Percentiles rank a stretch among this genome's conserved stretches.
Evolutionary conservation across 2,329 filamentous ascomycete species (phyloP).

Genomic region (Bipolaris bicolor): DNA sequence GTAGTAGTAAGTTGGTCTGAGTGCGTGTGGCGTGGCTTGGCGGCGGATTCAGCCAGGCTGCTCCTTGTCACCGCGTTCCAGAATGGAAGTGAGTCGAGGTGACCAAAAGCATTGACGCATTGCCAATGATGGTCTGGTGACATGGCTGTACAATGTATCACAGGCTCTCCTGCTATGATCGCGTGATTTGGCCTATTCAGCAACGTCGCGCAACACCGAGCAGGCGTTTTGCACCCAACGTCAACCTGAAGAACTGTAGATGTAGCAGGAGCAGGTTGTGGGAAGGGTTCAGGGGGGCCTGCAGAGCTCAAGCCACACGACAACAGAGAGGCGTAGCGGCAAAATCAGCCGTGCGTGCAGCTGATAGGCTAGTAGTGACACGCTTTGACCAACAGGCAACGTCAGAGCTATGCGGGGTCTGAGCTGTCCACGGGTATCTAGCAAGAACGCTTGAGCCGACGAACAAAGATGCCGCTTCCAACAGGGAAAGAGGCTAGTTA

Average conservation of each 20-base stretch:
- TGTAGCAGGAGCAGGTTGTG: background rate
- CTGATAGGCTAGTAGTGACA: background rate
- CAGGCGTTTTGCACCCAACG: no score
- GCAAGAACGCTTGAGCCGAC: background rate
- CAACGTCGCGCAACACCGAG: background rate
- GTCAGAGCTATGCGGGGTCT: conserved; percentile 4
- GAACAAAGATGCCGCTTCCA: background rate
- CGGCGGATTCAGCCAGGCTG: background rate
- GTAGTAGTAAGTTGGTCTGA: background rate
- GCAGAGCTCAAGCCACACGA: background rate
- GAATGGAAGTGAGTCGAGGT: background rate
- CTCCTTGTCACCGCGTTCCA: background rate
- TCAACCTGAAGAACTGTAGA: no score
- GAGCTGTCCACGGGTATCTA: background rate
- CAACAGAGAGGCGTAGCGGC: background rate
- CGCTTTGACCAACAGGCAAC: conserved; percentile 2
- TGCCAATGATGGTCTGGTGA: background rate
- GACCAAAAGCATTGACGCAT: background rate
- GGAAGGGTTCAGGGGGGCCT: background rate
- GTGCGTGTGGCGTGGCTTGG: background rate
- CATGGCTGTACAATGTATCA: background rate
- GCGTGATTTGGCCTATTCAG: background rate
- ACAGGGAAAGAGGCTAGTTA: background rate
- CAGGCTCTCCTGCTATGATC: no score
- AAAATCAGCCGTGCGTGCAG: conserved; percentile 2